These are phyloP conservation scores for Scorias spongiosa DNA, from an alignment of 2,329 filamentous ascomycete genomes.

Conservation along the genomic window DNA sequence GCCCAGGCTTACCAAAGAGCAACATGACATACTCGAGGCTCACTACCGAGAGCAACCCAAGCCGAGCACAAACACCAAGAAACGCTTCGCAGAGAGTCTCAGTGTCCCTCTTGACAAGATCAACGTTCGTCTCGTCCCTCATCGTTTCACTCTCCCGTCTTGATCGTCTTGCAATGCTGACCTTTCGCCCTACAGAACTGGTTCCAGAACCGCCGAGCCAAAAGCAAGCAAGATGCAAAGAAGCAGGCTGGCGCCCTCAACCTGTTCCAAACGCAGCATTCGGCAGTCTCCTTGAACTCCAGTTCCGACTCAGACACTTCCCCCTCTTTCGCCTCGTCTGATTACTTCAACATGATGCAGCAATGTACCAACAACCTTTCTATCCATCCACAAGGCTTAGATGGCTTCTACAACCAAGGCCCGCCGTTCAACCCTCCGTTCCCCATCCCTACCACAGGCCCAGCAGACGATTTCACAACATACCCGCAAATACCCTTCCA, in stretches of 20 bases:
- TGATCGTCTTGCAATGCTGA: neutral
- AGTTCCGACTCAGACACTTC: constrained; percentile 18
- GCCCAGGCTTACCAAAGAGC: constrained; percentile 37
- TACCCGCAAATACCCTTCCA: constrained; percentile 3
- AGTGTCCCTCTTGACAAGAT: constrained; percentile 38
- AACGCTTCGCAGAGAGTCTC: constrained; percentile 32
- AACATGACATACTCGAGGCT: constrained; percentile 36
- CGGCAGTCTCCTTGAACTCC: constrained; percentile 5
- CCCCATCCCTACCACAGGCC: neutral
- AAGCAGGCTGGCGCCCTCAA: constrained; percentile 23
- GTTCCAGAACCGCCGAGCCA: constrained; percentile 39
- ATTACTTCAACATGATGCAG: constrained; percentile 19
- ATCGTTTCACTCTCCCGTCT: neutral
- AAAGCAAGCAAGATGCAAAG: constrained; percentile 38
- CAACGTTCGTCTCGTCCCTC: constrained; percentile 28
- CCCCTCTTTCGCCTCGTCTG: constrained; percentile 15
- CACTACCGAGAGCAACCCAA: constrained; percentile 35
- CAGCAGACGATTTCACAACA: neutral
- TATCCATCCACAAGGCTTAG: constrained; percentile 2
- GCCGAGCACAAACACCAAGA: constrained; percentile 35
- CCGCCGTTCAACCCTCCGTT: neutral
- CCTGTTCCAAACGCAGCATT: constrained; percentile 6
- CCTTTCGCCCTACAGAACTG: constrained; percentile 28
- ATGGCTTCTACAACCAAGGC: constrained; percentile 2
- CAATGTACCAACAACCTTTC: constrained; percentile 6